Evolutionary conservation across 2,329 filamentous ascomycete species (phyloP).

Genomic region (Penicillium digitatum): DNA sequence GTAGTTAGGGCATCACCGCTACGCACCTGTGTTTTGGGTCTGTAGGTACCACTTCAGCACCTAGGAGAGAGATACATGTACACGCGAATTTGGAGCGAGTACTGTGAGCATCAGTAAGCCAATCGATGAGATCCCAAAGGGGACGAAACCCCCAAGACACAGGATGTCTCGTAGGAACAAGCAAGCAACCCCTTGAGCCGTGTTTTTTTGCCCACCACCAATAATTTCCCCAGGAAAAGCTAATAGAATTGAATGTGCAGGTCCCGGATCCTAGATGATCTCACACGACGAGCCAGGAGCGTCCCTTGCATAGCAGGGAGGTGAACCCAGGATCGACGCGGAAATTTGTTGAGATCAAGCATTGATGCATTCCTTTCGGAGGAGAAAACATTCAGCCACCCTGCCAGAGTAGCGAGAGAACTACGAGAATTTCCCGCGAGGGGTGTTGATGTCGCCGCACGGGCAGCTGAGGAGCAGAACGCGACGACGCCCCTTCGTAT

Average conservation of each 20-base stretch:
- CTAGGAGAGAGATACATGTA: not conserved
- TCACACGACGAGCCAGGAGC: not conserved
- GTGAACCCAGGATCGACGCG: conserved; percentile 17
- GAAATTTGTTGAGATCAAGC: conserved; percentile 15
- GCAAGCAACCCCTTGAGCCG: not conserved
- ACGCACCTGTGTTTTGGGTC: too few species aligned
- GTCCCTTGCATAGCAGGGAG: conserved; percentile 20
- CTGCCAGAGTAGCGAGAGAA: conserved; percentile 1
- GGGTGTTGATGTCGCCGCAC: conserved; percentile 12
- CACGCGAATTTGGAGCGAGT: not conserved
- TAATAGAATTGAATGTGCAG: too few species aligned
- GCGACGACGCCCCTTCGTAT: conserved; percentile 17
- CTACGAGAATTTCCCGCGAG: conserved; percentile 14
- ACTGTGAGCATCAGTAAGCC: not conserved
- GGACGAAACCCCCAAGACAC: not conserved
- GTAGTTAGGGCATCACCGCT: too few species aligned
- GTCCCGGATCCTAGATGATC: not conserved
- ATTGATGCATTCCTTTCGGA: conserved; percentile 17
- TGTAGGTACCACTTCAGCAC: not conserved
- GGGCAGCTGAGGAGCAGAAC: not conserved
- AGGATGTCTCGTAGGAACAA: not conserved
- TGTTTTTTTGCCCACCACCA: not conserved
- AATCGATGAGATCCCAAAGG: not conserved
- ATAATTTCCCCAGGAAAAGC: not conserved
- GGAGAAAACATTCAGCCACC: conserved; percentile 8